These are phyloP conservation scores for Moringa oleifera DNA, from an alignment of 345 rosid species.

Conservation along the genomic window DNA sequence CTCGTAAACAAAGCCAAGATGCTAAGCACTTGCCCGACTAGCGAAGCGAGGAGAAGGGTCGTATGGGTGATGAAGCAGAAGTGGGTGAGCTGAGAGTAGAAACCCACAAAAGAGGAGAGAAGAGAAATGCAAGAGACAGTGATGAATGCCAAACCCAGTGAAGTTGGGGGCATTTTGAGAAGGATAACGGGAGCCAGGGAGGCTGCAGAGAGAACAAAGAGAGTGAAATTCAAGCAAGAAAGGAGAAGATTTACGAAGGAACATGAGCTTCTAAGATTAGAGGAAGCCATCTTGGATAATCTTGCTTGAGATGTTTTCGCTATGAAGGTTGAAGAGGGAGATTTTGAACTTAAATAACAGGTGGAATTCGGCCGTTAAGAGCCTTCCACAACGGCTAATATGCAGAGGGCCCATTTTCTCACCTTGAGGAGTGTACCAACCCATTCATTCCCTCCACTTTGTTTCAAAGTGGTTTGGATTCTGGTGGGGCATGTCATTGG, in stretches of 20 bases:
- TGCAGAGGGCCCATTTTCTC: not conserved
- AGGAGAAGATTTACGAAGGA: slow-evolving; percentile 53
- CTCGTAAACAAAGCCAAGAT: slow-evolving; percentile 36
- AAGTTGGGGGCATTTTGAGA: slow-evolving; percentile 52
- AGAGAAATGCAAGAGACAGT: slow-evolving; percentile 42
- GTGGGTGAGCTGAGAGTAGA: slow-evolving; percentile 39
- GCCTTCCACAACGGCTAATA: slow-evolving; percentile 4
- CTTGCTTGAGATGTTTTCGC: not conserved
- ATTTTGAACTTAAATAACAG: slow-evolving; percentile 15
- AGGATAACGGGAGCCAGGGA: slow-evolving; percentile 46
- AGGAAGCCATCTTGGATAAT: slow-evolving; percentile 28
- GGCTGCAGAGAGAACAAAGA: slow-evolving; percentile 43
- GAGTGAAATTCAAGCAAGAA: slow-evolving; percentile 41
- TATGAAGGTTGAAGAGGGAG: not conserved
- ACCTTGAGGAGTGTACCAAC: not conserved
- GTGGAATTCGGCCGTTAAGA: slow-evolving; percentile 23
- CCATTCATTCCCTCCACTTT: slow-evolving; percentile 11
- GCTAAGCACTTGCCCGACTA: slow-evolving; percentile 36
- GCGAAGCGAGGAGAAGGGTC: slow-evolving; percentile 40
- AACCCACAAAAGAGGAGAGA: slow-evolving; percentile 41
- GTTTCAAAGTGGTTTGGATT: slow-evolving; percentile 9
- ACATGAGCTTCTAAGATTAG: slow-evolving; percentile 43
- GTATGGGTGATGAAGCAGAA: slow-evolving; percentile 46
- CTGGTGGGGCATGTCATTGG: not conserved
- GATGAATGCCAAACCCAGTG: slow-evolving; percentile 46